These are phyloP conservation scores for Akanthomyces lecanii DNA, from an alignment of 2,329 filamentous ascomycete genomes.

Conservation along the genomic window DNA sequence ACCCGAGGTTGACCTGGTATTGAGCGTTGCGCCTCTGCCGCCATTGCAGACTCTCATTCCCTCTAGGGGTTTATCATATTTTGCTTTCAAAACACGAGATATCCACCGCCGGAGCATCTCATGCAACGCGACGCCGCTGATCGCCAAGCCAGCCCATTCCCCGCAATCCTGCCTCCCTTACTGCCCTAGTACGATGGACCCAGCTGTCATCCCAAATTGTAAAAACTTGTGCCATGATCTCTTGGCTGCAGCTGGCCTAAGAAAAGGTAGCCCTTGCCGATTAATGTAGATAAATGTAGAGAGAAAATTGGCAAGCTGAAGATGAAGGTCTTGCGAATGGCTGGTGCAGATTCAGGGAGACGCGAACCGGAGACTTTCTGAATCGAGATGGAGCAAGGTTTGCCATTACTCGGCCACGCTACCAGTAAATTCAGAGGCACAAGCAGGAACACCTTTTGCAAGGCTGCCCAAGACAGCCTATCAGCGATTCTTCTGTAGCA, in stretches of 20 bases:
- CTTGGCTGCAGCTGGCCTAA: not conserved
- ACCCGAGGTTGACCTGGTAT: not conserved
- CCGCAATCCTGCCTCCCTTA: not conserved
- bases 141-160: not conserved
- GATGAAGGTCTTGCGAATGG: no score
- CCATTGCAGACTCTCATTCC: not conserved
- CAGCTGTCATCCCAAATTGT: not conserved
- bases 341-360: not conserved
- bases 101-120: not conserved
- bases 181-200: not conserved
- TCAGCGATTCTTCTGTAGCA: not conserved
- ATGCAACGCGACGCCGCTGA: not conserved
- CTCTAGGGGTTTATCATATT: no score
- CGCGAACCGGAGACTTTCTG: not conserved
- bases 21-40: not conserved
- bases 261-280: not conserved
- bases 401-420: no score
- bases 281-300: not conserved
- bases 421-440: not conserved
- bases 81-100: not conserved
- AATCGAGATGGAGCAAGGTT: not conserved
- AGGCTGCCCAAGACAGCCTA: not conserved
- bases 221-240: not conserved
- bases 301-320: not conserved
- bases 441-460: not conserved